phyloP scores from a whole-genome alignment of 768 basidiomycete species.

The Psilocybe subaeruginosa region DNA sequence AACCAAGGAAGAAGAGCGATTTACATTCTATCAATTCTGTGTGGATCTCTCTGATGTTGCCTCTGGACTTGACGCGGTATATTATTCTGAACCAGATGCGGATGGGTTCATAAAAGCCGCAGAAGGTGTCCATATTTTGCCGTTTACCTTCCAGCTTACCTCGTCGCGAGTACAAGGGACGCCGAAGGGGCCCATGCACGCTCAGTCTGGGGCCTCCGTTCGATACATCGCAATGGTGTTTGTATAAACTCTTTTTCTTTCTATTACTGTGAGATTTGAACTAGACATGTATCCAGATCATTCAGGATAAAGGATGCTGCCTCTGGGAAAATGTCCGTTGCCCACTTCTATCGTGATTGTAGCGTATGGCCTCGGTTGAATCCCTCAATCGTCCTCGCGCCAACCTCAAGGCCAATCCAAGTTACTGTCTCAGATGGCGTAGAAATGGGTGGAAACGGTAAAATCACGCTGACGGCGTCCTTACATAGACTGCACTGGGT shows the following conservation, averaged over 20 bases:
- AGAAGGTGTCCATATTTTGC: constrained; percentile 70
- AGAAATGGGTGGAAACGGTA: constrained; percentile 67
- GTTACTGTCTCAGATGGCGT: constrained; percentile 56
- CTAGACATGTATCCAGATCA: constrained; percentile 45
- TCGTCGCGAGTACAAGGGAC: constrained; percentile 50
- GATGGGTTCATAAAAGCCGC: constrained; percentile 67
- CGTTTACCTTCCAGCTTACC: constrained; percentile 74
- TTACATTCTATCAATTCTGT: constrained; percentile 84
- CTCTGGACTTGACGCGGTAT: constrained; percentile 46
- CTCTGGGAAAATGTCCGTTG: constrained; percentile 67
- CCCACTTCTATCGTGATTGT: constrained; percentile 88
- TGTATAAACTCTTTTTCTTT: constrained; percentile 30
- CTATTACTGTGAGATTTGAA: constrained; percentile 4
- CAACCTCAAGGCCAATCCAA: constrained; percentile 61
- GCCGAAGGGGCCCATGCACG: constrained; percentile 60
- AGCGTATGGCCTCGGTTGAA: constrained; percentile 80
- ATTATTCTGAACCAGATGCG: constrained; percentile 46
- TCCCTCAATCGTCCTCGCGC: constrained; percentile 59
- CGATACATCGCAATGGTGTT: constrained; percentile 84
- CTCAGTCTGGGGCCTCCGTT: constrained; percentile 63
- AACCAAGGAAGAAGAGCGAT: constrained; percentile 55
- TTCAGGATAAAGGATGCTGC: constrained; percentile 73
- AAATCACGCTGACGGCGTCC: constrained; percentile 65
- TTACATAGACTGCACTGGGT: constrained; percentile 80
- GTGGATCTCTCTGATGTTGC: constrained; percentile 52